Evolutionary conservation across 768 basidiomycete species (phyloP), one percentile per base, ranked within the genome.

Genomic region (Boletus coccyginus): DNA sequence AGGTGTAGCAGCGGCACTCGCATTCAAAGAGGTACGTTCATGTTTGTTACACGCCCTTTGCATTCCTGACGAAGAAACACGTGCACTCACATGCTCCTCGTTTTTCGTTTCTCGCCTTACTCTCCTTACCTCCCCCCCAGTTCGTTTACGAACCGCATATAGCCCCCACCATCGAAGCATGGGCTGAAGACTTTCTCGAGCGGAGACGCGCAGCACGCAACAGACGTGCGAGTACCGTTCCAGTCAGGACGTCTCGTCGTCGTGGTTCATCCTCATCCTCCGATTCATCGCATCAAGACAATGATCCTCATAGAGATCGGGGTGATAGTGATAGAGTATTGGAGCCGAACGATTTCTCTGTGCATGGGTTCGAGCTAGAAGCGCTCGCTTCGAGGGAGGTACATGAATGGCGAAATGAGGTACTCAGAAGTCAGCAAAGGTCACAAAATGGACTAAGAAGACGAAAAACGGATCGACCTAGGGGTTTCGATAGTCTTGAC

Each of bases 101-200:
- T 53, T 50, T 27, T 44, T 50, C 50, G 46, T 27, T 19, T 32
- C 52, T 24, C 12, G 17, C 31, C 24, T 6, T 14, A 17, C 4
- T 14, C 2, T 33, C 13, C 33, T 17, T 39, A 32, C 21, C 21
- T 21, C 21, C 21, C 21, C 42, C 44, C 36, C 55, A 89, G 87
- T 83, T 84, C 53, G 80, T 89, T 31, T 88, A 86, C 55, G 85
- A 86, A 58, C 86, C 86, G 11, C 85, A 87, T 56, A 78, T 88
- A 55, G 85, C 84, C 19, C 86, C 86, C 0, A 76, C 73, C 42
- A 44, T 88, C 31, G 85, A 84, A 73, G 73, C 68, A 49, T 74
- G 74, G 71, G 68, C 68, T 2, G 72, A 75, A 62, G 62, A 64
- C 27, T 73, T 68, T 63, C 61, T 72, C 24, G 68, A 66, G 32